These are phyloP conservation scores for Macrophomina tecta DNA, from an alignment of 2,329 filamentous ascomycete genomes.

Conservation along the genomic window DNA sequence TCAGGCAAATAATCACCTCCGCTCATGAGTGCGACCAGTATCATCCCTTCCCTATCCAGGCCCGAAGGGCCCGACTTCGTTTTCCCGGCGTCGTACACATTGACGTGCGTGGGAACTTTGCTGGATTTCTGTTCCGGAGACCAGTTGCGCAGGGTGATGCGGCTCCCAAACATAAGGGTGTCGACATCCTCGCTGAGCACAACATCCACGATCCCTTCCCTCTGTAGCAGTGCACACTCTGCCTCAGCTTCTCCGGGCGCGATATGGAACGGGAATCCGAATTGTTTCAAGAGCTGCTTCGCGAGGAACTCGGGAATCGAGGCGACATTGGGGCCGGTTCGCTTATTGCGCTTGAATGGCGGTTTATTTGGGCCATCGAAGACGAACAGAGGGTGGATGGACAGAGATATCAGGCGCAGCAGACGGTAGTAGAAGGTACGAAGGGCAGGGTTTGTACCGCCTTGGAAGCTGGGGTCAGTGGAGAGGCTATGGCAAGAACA, in stretches of 20 bases:
- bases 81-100: constrained; percentile 72
- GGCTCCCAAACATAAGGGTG: constrained; percentile 95
- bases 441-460: constrained; percentile 87
- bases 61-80: constrained; percentile 63
- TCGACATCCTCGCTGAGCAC: constrained; percentile 97
- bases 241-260: constrained; percentile 96
- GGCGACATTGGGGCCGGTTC: constrained; percentile 66
- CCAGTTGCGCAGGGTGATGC: constrained; percentile 79
- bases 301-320: constrained; percentile 75
- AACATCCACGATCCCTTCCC: constrained; percentile 77
- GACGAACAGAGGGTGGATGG: constrained; percentile 87
- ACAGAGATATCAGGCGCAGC: constrained; percentile 73
- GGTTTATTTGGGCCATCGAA: constrained; percentile 90
- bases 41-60: constrained; percentile 86
- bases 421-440: constrained; percentile 93
- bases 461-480: constrained; percentile 43
- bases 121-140: constrained; percentile 70
- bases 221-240: constrained; percentile 87
- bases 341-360: constrained; percentile 85
- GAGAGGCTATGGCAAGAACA: not conserved
- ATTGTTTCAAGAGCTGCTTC: constrained; percentile 82
- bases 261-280: constrained; percentile 82
- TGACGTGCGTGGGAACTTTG: constrained; percentile 82
- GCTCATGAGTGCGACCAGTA: constrained; percentile 91
- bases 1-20: constrained; percentile 93